Evolutionary conservation across 768 basidiomycete species (phyloP), one percentile per base, ranked within the genome.

Genomic region (Pleurotus ostreatus): DNA sequence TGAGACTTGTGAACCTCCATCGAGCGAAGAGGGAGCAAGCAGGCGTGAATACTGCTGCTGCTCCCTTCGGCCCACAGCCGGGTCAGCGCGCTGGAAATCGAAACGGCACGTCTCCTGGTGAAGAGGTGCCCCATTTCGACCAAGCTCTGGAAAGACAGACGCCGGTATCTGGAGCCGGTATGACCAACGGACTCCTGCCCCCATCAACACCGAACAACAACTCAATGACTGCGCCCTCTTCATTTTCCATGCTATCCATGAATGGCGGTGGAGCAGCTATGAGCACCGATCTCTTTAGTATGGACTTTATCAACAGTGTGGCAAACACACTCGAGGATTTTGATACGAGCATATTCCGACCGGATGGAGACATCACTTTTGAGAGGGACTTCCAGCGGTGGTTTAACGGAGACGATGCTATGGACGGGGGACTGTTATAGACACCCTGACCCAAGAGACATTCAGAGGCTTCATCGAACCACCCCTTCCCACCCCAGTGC

Each of bases 361-460:
- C 68, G n/a, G 74, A 77, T 51, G 75, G 74, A 2, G 73, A 80
- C 57, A 69, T 87, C 64, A 82, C 85, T 63, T 87, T 88, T 60
- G 87, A 87, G 67, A 74, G 84, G 63, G 87, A 87, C 62, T 89
- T 88, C 68, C 82, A 83, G 55, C 83, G 85, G 63, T 88, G 86
- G 86, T 88, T 89, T 62, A 84, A 83, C 65, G 79, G 77, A 4
- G 80, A 84, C 55, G 79, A 80, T 3, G 6, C 26, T 3, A 26
- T 26, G 26, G 30, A 9, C 9, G 30, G 30, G 11, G 30, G 30
- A 9, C 30, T 30, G 11, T 34, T 2, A 34, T 34, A 34, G 30
- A 23, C 23, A 23, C 23, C 5, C 5, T 5, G 23, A 23, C 5
- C 23, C 23, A 5, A 25, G 1, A 25, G 23, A 5, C 23, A 5